phyloP scores from a whole-genome alignment of 176 grass and related monocot genomes.

The Oryza longistaminata region DNA sequence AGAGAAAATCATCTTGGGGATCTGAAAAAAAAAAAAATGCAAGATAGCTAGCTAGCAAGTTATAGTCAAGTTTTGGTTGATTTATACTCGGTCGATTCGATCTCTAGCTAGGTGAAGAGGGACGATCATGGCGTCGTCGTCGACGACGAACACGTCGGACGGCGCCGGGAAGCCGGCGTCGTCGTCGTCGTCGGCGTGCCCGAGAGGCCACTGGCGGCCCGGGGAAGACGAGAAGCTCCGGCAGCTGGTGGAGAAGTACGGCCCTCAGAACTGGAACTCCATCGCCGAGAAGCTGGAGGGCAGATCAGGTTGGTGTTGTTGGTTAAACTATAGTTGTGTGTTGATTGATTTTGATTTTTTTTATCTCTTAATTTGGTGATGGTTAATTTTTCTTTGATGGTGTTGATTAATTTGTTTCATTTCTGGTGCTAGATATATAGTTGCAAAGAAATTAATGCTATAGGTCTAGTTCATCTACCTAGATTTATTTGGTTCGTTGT shows the following conservation, averaged over 20 bases:
- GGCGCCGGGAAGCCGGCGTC: slow-evolving; percentile 41
- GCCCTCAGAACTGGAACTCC: slow-evolving; percentile 96
- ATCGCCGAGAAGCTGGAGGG: slow-evolving; percentile 90
- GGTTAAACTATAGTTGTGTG: background rate
- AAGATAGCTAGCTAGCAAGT: background rate
- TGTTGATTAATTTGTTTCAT: background rate
- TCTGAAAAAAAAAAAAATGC: background rate
- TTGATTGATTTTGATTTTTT: slow-evolving; percentile 31
- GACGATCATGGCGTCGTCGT: slow-evolving; percentile 50
- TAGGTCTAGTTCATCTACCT: background rate
- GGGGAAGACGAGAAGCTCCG: slow-evolving; percentile 82
- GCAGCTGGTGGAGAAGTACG: slow-evolving; percentile 77
- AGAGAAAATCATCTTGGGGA: background rate
- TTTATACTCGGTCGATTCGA: background rate
- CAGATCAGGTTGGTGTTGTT: slow-evolving; percentile 69
- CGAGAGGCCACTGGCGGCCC: slow-evolving; percentile 81
- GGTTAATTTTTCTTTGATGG: background rate
- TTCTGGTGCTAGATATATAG: background rate
- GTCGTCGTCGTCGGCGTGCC: slow-evolving; percentile 52
- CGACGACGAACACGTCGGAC: slow-evolving; percentile 60
- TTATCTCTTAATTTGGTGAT: background rate
- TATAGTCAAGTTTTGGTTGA: background rate
- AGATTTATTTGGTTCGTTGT: background rate
- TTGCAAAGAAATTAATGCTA: background rate
- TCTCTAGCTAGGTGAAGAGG: too few species aligned